phyloP scores from a whole-genome alignment of 306 rosid genomes.

The Cicer pinnatifidum region DNA sequence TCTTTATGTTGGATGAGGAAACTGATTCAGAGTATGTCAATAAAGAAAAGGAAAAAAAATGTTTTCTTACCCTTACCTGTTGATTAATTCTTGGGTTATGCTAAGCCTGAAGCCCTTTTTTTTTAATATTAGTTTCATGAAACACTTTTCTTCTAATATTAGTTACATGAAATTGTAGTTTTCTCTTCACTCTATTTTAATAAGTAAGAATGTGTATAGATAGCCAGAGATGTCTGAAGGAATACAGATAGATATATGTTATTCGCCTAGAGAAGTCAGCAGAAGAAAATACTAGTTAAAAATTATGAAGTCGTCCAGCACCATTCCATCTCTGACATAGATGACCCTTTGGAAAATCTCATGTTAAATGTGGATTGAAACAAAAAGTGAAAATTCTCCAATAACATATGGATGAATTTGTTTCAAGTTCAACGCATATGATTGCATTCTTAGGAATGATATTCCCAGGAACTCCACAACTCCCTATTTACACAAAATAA shows the following conservation, averaged over 20 bases:
- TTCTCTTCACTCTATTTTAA: background rate
- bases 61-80: slow-evolving; percentile 4
- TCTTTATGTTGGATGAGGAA: slow-evolving; percentile 97
- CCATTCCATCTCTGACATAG: background rate
- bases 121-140: slow-evolving; percentile 8
- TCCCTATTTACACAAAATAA: no score
- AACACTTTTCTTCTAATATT: background rate
- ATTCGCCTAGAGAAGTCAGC: slow-evolving; percentile 24
- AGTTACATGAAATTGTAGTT: slow-evolving; percentile 26
- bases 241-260: slow-evolving; percentile 10
- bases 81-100: slow-evolving; percentile 34
- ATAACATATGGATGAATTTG: background rate
- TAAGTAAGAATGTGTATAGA: slow-evolving; percentile 19
- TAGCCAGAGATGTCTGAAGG: slow-evolving; percentile 26
- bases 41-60: background rate
- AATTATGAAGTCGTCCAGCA: background rate
- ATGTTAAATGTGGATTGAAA: background rate
- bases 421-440: background rate
- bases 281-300: slow-evolving; percentile 15
- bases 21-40: slow-evolving; percentile 87
- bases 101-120: slow-evolving; percentile 21
- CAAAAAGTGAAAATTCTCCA: background rate
- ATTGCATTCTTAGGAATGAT: slow-evolving; percentile 13
- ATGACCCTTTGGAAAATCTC: slow-evolving; percentile 26
- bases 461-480: background rate